Conservation (phyloP, 208 protist genomes). For the Leishmania turanica region DNA sequence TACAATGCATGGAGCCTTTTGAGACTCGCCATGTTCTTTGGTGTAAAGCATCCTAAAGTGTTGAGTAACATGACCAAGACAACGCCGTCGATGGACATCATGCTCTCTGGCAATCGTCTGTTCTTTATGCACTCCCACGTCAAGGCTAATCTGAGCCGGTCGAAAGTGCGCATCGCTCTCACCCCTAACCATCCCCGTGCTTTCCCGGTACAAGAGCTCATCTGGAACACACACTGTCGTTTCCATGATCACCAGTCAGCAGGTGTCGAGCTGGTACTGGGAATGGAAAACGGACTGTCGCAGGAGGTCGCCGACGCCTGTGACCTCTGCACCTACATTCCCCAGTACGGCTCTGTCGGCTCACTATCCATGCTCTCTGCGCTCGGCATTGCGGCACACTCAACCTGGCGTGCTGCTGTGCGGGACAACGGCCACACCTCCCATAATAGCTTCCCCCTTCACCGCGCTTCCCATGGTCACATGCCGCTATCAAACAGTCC, state of each 20-base stretch:
- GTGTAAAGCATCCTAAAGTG: conserved; percentile 60
- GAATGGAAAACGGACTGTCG: conserved; percentile 87
- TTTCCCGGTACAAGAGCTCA: conserved; percentile 49
- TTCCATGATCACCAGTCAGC: not conserved
- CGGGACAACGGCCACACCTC: not conserved
- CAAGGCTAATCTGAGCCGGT: conserved; percentile 16
- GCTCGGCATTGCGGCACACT: conserved; percentile 72
- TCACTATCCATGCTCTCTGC: conserved; percentile 86
- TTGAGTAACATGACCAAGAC: conserved; percentile 53
- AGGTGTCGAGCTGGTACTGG: conserved; percentile 70
- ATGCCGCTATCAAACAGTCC: conserved; percentile 61
- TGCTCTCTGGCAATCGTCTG: conserved; percentile 57
- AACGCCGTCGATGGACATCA: conserved; percentile 79
- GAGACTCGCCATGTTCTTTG: conserved; percentile 78
- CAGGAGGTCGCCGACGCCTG: conserved; percentile 35
- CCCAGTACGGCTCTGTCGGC: conserved; percentile 87
- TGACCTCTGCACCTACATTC: conserved; percentile 70
- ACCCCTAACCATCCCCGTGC: conserved; percentile 65
- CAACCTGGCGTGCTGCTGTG: conserved; percentile 3
- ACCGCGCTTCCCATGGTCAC: conserved; percentile 30
- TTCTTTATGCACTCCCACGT: conserved; percentile 75
- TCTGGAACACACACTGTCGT: conserved; percentile 23
- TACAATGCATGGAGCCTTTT: conserved; percentile 88
- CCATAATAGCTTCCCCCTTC: not conserved
- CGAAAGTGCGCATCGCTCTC: conserved; percentile 53